Base-by-base conservation (phyloP, 352 stramenopile genomes). In the Blastocystis sp. region DNA sequence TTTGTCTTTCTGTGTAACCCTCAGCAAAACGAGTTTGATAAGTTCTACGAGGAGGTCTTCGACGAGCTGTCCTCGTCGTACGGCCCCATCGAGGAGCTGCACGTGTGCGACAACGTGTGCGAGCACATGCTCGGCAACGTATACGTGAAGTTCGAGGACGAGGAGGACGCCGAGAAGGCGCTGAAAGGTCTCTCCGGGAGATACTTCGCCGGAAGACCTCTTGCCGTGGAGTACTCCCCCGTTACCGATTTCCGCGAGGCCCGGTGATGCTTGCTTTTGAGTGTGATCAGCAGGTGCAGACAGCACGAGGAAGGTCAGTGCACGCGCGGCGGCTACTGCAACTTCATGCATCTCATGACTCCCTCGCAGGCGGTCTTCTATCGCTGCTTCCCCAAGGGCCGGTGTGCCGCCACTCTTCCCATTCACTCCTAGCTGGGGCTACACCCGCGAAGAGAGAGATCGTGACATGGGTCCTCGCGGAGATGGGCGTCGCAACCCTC, bases 71-170 rank as follows among this genome's bases (percentile, higher is more conserved):
- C 92, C 91, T 98, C 98, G 92, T 79, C 64, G 2, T 98, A 98
- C 89, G 97, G 97, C 74, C 94, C 96, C 88, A 90, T 99, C 64
- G 96, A 99, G 87, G 95, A 98, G 86, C 92, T 99, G 45, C 97
- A 98, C 89, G 97, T 99, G 59, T 98, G 95, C 90, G 96, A 99
- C 90, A 99, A 99, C 90, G 90, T 99, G 14, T 95, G 96, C 43
- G 97, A 99, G 91, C 97, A 99, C 91, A 96, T 99, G 91, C 94
- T 99, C n/a, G 97, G 97, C 65, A 98, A 99, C 90, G 96, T 99
- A 48, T 99, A 99, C 90, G 94, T 95, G 76, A 99, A 98, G 91
- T 99, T 98, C 89, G 93, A 94, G 40, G 96, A 99, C 78, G 97
- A 99, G 91, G 96, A 99, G 90, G 94, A 98, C 81, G 96, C 97